Evolutionary conservation across 768 basidiomycete genomes (phyloP), one percentile per base, ranked within the genome.

Genomic region (Phlebiopsis flavidoalba): DNA sequence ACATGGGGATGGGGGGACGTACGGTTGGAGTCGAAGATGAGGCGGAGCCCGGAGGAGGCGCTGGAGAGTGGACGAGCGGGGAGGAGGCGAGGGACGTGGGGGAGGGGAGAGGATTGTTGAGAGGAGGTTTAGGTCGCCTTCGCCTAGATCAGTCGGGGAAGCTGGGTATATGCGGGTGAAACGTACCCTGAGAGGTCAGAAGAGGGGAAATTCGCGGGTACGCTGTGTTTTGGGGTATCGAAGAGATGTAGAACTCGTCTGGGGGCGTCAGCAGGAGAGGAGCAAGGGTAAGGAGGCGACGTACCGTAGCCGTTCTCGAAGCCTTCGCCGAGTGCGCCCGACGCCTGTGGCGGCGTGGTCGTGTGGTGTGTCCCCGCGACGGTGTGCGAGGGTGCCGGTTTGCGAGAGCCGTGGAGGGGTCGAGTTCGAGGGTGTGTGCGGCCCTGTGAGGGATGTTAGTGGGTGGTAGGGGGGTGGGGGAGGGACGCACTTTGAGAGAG

Each of bases 201-300:
- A 12, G 76, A 62, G 7, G 80, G 73, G 31, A 88, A 70, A 35
- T 83, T 80, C 35, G 78, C 80, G 5, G 84, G 83, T 1, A 77
- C 72, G 1, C 70, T 60, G 55, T 75, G 70, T 48, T 71, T 66
- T 17, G 72, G 66, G 57, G 73, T 71, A 40, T 76, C 72, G 70
- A 90, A 78, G 5, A 82, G 63, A n/a, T n/a, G 70, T 88, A 90
- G 72, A 82, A 90, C 67, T 87, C 81, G 66, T 90, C 88, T 88
- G 60, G 10, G 11, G n/a, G 3, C 58, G 48, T 19, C 40, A 36
- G 35, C 37, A 17, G 40, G 40, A 43, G 40, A 17, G 37, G 40
- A 12, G 50, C 55, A 57, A 52, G 6, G 47, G n/a, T 24, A 47
- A 43, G 61, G 15, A 57, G 22, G 31, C 24, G 12, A 62, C 77